Base-by-base conservation (phyloP, 331 rosid species). In the Rhamnella rubrinervis region DNA sequence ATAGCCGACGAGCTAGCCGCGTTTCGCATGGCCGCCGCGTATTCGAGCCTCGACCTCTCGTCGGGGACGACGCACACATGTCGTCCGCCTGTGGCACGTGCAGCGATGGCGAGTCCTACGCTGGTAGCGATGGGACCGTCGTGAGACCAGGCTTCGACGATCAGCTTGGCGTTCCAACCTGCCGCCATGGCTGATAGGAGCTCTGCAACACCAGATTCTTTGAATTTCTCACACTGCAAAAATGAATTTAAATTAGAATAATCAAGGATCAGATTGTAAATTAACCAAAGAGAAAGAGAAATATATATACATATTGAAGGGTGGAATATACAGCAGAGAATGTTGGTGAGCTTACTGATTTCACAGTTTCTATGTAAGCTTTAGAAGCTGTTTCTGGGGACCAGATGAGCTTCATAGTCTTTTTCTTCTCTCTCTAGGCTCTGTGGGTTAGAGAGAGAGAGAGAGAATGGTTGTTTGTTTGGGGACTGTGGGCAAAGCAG, bases 161-260 rank as follows among this genome's bases (percentile, higher is more conserved):
- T 89, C 23, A 89, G 79, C 67, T 82, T 87, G 0, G 93, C 85
- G 73, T 92, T 79, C 95, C 95, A 92, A 2, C 96, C 98, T 1
- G 95, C 98, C 0, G 98, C 98, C 91, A 89, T 85, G 67, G 91
- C 88, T 0, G 98, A 81, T 19, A 92, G 92, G 2, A 92, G 83
- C 82, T 92, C 98, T 1, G 92, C 83, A 13, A 92, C 92, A 0
- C 91, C 96, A 0, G 91, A 83, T 63, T 89, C 93, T 63, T 77
- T 78, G 70, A 78, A 66, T 59, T 78, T 81, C 68, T 82, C 72
- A 66, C 87, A 86, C 96, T 87, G 71, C 55, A 47, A 63, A 44
- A 18, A 0, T 38, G 68, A 9, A 28, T 31, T 31, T 4, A 6
- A 13, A 53, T 5, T 20, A 18, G 23, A 23, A 23, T 40, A 6